Evolutionary conservation across 257 asterid species (phyloP), one percentile per base, ranked within the genome.

Genomic region (Parsonsia alboflavescens): DNA sequence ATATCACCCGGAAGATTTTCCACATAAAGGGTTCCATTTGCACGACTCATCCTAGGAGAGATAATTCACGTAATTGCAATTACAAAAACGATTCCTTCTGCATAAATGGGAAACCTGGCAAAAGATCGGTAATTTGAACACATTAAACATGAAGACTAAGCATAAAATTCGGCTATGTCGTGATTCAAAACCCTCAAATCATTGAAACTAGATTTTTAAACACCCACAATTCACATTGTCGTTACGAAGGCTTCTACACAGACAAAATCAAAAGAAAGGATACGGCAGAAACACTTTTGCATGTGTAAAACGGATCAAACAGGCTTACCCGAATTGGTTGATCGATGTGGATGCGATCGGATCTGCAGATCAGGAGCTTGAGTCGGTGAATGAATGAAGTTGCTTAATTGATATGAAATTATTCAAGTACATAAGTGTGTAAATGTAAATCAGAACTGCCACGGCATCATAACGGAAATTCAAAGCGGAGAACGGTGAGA

Each of bases 1-100:
- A 89, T 86, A 80, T 92, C 99, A 22, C 98, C 98, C 5, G 98
- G 99, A 80, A 95, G 98, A 86, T 95, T 95, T 48, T 97, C 99
- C 8, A 95, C 97, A 46, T 91, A 91, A 56, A 95, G 92, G 30
- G 98, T 93, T 87, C 96, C 88, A 84, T 96, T 91, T 17, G 98
- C 87, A 53, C 98, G 96, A 85, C 99, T 95, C 99, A 95, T 95
- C 73, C 72, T 90, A 77, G 86, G 22, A 67, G 12, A 68, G 6
- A 21, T 10, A 41, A 68, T 21, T 2, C 24, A 42, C 19, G 1
- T 45, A 36, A 42, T 21, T 67, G 2, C 6, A 7, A 36, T 44
- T 12, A 42, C 28, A 21, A 54, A 21, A 17, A 50, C 8, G 4
- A 16, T 16, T 50, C 57, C 57, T 16, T 52, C 6, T 52, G 10